phyloP scores from a whole-genome alignment of 352 stramenopile genomes.

The Globisporangium iwayamae region DNA sequence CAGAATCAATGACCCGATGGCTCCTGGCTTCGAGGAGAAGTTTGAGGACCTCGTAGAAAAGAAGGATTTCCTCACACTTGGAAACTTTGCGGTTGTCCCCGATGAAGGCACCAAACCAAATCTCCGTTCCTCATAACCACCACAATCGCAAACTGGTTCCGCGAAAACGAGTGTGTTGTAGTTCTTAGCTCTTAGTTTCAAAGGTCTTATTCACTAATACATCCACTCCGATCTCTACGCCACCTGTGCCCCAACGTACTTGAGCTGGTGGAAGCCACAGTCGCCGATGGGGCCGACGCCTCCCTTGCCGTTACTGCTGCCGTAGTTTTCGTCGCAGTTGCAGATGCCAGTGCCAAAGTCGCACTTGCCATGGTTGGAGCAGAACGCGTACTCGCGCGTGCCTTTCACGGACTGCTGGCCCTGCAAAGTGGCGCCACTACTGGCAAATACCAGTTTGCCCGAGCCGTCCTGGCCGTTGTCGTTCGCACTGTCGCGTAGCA shows the following conservation, averaged over 20 bases:
- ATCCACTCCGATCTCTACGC: neutral
- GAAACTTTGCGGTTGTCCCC: no score
- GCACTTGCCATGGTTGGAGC: conserved; percentile 72
- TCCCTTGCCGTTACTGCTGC: conserved; percentile 69
- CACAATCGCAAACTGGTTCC: no score
- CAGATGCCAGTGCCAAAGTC: conserved; percentile 64
- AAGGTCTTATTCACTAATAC: no score
- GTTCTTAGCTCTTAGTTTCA: no score
- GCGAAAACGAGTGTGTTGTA: no score
- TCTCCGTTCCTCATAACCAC: no score
- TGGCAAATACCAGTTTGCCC: conserved; percentile 38
- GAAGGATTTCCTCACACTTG: no score
- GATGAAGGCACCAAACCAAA: no score
- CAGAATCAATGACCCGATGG: no score
- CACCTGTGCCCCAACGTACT: conserved; percentile 12
- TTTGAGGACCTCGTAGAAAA: no score
- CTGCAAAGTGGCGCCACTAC: conserved; percentile 27
- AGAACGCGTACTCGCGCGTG: conserved; percentile 67
- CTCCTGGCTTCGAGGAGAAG: no score
- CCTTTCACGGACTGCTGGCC: conserved; percentile 50
- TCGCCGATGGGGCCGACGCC: conserved; percentile 59
- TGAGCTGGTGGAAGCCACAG: conserved; percentile 65
- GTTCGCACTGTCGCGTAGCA: conserved; percentile 48
- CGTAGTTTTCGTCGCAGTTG: conserved; percentile 57
- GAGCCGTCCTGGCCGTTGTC: conserved; percentile 55